These are phyloP conservation scores for Coemansia asiatica DNA, from an alignment of 192 early-diverging fungal species.

Conservation along the genomic window DNA sequence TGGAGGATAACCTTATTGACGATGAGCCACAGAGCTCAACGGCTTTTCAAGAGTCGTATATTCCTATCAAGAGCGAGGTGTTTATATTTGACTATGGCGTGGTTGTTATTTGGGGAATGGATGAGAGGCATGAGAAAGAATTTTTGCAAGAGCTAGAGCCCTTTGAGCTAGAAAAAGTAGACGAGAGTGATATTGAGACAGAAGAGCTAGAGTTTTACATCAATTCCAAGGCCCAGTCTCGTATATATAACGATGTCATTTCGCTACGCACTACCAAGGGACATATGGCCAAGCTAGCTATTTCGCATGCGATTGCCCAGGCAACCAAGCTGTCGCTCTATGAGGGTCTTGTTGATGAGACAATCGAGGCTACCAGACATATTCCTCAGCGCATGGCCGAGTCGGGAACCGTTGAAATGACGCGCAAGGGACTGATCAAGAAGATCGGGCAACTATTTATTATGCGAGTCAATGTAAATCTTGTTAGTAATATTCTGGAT, in stretches of 20 bases:
- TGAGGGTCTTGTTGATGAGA: slow-evolving; percentile 89
- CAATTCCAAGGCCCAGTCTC: slow-evolving; percentile 60
- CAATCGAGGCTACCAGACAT: slow-evolving; percentile 82
- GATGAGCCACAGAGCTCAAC: slow-evolving; percentile 15
- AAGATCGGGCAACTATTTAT: slow-evolving; percentile 96
- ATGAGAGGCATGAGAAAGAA: slow-evolving; percentile 74
- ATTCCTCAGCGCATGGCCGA: slow-evolving; percentile 93
- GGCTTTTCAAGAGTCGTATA: slow-evolving; percentile 47
- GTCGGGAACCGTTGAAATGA: slow-evolving; percentile 90
- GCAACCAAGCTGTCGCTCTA: slow-evolving; percentile 91
- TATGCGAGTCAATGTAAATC: slow-evolving; percentile 86
- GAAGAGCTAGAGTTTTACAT: slow-evolving; percentile 83
- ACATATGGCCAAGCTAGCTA: slow-evolving; percentile 89
- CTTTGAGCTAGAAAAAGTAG: slow-evolving; percentile 54
- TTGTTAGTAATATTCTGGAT: slow-evolving; percentile 86
- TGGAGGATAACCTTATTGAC: slow-evolving; percentile 39
- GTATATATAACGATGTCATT: slow-evolving; percentile 89
- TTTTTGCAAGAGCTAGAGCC: slow-evolving; percentile 77
- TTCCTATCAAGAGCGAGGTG: slow-evolving; percentile 65
- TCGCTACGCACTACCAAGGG: slow-evolving; percentile 75
- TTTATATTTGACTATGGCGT: slow-evolving; percentile 95
- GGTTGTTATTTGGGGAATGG: slow-evolving; percentile 95
- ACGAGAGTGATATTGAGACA: slow-evolving; percentile 68
- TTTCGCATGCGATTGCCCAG: slow-evolving; percentile 95
- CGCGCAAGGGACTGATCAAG: slow-evolving; percentile 84